Percentiles rank a stretch among this genome's conserved stretches.
phyloP scores from a whole-genome alignment of 192 early-diverging fungal genomes.

The Podochytrium sp. region DNA sequence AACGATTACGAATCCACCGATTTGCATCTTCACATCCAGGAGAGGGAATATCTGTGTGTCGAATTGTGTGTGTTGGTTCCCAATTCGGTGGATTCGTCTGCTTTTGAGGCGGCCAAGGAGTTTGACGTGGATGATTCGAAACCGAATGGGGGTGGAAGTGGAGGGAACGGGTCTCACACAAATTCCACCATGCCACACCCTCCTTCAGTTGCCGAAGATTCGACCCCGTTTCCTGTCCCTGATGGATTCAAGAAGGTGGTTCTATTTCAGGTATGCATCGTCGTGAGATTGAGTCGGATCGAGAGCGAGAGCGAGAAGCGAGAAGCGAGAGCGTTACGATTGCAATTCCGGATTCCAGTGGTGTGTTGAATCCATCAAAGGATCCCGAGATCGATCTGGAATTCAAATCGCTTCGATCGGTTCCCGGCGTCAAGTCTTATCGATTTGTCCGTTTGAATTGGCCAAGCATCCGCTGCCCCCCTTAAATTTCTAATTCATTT shows the following conservation, averaged over 20 bases:
- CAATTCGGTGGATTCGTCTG: slow-evolving; percentile 30
- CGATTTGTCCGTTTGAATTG: background rate
- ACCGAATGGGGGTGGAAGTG: background rate
- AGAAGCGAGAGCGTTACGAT: too few species aligned
- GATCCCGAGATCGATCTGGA: too few species aligned
- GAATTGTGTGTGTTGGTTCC: slow-evolving; percentile 84
- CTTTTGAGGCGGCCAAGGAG: background rate
- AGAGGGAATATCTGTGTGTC: slow-evolving; percentile 88
- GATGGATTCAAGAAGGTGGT: slow-evolving; percentile 67
- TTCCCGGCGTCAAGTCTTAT: background rate
- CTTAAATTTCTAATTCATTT: background rate
- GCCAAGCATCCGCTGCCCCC: too few species aligned
- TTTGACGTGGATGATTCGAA: background rate
- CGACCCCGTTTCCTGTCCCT: slow-evolving; percentile 60
- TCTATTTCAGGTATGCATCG: slow-evolving; percentile 58
- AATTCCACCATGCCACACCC: background rate
- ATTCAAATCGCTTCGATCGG: too few species aligned
- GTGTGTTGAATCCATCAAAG: too few species aligned
- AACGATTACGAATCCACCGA: slow-evolving; percentile 92
- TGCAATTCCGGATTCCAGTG: too few species aligned
- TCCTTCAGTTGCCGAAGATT: slow-evolving; percentile 42
- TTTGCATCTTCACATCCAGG: slow-evolving; percentile 82
- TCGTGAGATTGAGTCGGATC: too few species aligned
- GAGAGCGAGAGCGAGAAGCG: too few species aligned
- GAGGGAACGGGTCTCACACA: too few species aligned